Conservation (phyloP, 306 rosid genomes). For the Astragalus glycyphyllos region DNA sequence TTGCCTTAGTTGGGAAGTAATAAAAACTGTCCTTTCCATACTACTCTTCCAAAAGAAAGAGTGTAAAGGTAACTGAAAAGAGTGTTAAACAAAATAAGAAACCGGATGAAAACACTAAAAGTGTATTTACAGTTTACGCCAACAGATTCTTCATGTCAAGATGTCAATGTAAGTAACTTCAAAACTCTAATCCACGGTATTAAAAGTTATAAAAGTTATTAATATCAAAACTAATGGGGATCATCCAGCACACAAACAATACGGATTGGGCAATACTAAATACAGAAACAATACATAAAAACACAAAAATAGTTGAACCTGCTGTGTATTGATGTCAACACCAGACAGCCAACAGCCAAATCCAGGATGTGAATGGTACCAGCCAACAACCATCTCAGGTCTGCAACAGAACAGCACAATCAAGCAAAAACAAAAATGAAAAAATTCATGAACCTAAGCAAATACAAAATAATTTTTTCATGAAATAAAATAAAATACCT, state of each 20-base stretch:
- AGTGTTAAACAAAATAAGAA: constrained; percentile 6
- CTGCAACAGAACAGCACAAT: constrained; percentile 58
- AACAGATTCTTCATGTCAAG: neutral
- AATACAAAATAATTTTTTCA: neutral
- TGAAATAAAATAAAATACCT: constrained; percentile 49
- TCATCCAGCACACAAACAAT: neutral
- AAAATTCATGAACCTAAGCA: neutral
- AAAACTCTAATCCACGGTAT: neutral
- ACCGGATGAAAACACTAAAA: neutral
- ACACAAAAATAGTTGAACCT: constrained; percentile 55
- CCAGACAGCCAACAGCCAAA: constrained; percentile 99
- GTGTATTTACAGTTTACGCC: neutral
- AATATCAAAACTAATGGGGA: constrained; percentile 7
- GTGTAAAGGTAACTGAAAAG: neutral
- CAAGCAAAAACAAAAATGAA: neutral
- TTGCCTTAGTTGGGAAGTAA: neutral
- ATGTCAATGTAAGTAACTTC: neutral
- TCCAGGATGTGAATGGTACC: constrained; percentile 99
- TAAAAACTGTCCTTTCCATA: neutral
- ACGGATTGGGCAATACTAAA: neutral
- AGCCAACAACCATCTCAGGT: constrained; percentile 98
- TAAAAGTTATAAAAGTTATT: neutral
- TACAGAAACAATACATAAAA: constrained; percentile 16
- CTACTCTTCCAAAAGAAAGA: constrained; percentile 12
- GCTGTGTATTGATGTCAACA: constrained; percentile 95